Percentiles rank a stretch among this genome's conserved stretches.
These are phyloP conservation scores for Fusarium torulosum DNA, from an alignment of 2,329 filamentous ascomycete species.

Conservation along the genomic window DNA sequence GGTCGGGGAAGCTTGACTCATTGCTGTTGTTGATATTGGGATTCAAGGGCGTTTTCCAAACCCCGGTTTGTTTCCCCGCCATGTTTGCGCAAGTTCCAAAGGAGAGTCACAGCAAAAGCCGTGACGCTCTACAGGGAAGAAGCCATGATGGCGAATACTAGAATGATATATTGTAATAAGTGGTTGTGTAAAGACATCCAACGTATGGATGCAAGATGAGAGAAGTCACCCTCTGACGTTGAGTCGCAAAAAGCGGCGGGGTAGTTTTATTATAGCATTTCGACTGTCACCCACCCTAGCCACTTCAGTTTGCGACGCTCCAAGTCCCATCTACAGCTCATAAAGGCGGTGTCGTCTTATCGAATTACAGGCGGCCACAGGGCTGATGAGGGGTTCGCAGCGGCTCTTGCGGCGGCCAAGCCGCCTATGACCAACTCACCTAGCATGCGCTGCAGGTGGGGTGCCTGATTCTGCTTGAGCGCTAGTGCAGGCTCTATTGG, in stretches of 20 bases:
- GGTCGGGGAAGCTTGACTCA: slow-evolving; percentile 65
- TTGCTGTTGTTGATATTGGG: slow-evolving; percentile 56
- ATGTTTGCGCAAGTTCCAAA: slow-evolving; percentile 57
- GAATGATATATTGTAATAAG: slow-evolving; percentile 21
- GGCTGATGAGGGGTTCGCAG: slow-evolving; percentile 43
- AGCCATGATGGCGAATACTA: slow-evolving; percentile 56
- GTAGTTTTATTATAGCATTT: slow-evolving; percentile 37
- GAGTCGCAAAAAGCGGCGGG: slow-evolving; percentile 42
- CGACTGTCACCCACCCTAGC: slow-evolving; percentile 1
- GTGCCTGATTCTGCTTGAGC: slow-evolving; percentile 47
- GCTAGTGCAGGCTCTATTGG: slow-evolving; percentile 16
- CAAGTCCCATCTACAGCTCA: not conserved
- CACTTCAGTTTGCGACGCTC: slow-evolving; percentile 22
- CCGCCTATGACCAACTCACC: slow-evolving; percentile 15
- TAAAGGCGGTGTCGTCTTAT: slow-evolving; percentile 46
- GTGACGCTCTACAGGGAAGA: slow-evolving; percentile 62
- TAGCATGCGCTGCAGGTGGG: slow-evolving; percentile 32
- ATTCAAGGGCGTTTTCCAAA: slow-evolving; percentile 63
- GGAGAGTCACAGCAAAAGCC: slow-evolving; percentile 67
- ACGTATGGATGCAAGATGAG: slow-evolving; percentile 36
- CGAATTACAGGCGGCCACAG: slow-evolving; percentile 45
- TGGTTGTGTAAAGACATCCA: slow-evolving; percentile 36
- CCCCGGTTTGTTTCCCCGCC: slow-evolving; percentile 64
- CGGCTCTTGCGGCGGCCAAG: slow-evolving; percentile 36
- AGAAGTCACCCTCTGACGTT: slow-evolving; percentile 43